phyloP scores from a whole-genome alignment of 2,329 filamentous ascomycete genomes.

The Epichloe bromicola region DNA sequence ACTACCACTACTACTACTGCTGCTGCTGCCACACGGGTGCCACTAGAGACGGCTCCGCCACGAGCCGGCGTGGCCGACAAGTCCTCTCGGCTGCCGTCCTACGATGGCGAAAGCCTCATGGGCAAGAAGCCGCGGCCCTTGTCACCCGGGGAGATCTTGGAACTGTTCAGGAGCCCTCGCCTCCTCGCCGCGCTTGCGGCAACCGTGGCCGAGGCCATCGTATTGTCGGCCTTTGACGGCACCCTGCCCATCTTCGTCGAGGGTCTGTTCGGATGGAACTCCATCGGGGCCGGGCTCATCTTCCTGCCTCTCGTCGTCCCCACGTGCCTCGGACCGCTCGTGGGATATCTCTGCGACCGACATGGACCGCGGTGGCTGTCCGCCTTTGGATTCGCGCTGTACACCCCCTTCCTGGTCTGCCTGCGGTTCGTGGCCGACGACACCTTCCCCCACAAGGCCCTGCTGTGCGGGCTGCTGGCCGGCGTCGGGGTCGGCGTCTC shows the following conservation, averaged over 20 bases:
- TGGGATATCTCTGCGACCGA: constrained; percentile 19
- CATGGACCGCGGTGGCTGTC: constrained; percentile 23
- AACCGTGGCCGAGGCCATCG: constrained; percentile 20
- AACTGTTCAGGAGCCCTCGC: constrained; percentile 17
- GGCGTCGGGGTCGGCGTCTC: constrained; percentile 18
- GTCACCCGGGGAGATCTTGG: constrained; percentile 10
- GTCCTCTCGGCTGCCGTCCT: not conserved
- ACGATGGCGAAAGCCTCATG: not conserved
- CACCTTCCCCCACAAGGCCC: constrained; percentile 16
- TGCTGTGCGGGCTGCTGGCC: constrained; percentile 20
- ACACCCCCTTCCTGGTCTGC: constrained; percentile 21
- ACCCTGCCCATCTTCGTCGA: constrained; percentile 20
- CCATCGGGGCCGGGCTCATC: constrained; percentile 21
- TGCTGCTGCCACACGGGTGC: not conserved
- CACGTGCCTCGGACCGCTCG: constrained; percentile 17
- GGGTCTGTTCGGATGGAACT: constrained; percentile 19
- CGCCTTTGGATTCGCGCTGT: constrained; percentile 19
- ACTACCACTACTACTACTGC: too few species aligned
- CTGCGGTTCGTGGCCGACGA: constrained; percentile 20
- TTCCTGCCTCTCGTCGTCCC: constrained; percentile 21
- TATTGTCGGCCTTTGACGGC: constrained; percentile 21
- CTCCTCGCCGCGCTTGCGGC: constrained; percentile 21
- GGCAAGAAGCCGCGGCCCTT: not conserved
- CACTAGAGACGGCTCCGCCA: not conserved
- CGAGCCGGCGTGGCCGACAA: not conserved